Percentiles rank a stretch among this genome's conserved stretches.
Evolutionary conservation across 345 rosid genomes (phyloP).

Genomic region (Rhodamnia argentea): DNA sequence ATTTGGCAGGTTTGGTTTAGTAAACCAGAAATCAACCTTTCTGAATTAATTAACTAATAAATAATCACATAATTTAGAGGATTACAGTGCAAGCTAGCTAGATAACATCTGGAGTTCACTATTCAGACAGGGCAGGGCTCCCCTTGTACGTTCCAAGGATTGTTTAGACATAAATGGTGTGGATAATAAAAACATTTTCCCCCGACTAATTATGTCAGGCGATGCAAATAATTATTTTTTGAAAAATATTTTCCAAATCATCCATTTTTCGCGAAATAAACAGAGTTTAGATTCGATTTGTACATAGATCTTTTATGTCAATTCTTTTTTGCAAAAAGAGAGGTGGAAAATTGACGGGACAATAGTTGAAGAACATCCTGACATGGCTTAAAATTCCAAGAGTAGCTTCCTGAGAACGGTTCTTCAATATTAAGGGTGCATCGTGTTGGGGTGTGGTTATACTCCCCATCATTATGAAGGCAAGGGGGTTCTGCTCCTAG

Average conservation of each 20-base stretch:
- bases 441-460: no score
- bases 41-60: background rate
- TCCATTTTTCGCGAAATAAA: background rate
- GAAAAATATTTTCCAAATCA: no score
- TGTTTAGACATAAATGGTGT: no score
- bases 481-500: no score
- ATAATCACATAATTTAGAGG: background rate
- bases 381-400: background rate
- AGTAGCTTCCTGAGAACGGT: background rate
- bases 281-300: background rate
- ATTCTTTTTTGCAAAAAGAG: background rate
- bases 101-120: background rate
- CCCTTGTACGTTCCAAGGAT: background rate
- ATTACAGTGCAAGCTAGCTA: background rate
- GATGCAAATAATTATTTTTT: no score
- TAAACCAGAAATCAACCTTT: background rate
- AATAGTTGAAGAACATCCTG: background rate
- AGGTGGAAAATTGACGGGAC: background rate
- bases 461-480: no score
- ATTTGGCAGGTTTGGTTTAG: background rate
- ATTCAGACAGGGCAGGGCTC: background rate
- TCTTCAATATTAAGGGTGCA: background rate
- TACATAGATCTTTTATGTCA: background rate
- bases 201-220: no score
- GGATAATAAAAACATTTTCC: no score